A percentile compares a stretch with the other conserved stretches of the same genome.
These are phyloP conservation scores for Venturia oleaginea DNA, from an alignment of 2,329 filamentous ascomycete genomes.

Conservation along the genomic window DNA sequence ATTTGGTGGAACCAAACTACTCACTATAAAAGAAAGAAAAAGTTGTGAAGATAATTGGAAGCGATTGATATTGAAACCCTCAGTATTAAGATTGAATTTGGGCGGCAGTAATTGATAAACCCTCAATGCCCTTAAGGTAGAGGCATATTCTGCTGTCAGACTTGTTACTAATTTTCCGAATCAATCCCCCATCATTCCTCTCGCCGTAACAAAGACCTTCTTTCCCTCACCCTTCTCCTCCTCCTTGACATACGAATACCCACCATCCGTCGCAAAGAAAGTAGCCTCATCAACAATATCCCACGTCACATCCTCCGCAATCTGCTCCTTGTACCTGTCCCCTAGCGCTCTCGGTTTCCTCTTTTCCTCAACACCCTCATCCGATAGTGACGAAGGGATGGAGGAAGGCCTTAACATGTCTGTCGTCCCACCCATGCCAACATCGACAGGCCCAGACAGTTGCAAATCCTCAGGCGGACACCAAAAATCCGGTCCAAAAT, in stretches of 20 bases:
- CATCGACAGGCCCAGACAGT: constrained; percentile 32
- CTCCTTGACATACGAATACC: constrained; percentile 27
- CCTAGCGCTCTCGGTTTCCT: constrained; percentile 49
- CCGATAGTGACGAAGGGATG: constrained; percentile 15
- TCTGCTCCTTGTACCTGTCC: constrained; percentile 83
- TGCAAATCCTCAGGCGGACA: constrained; percentile 56
- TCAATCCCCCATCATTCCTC: not conserved
- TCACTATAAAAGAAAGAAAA: too few species aligned
- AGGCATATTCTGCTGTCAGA: too few species aligned
- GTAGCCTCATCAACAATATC: constrained; percentile 93
- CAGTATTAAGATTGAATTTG: too few species aligned
- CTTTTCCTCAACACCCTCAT: not conserved
- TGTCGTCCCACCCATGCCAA: constrained; percentile 27
- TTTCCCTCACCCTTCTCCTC: not conserved
- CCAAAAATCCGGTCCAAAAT: constrained; percentile 94
- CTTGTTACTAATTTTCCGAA: too few species aligned
- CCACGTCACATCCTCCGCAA: constrained; percentile 87
- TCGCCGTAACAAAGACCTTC: constrained; percentile 4
- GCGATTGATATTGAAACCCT: too few species aligned
- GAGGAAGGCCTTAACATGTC: constrained; percentile 22
- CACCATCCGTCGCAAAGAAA: constrained; percentile 66
- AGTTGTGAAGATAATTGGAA: too few species aligned
- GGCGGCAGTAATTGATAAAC: too few species aligned
- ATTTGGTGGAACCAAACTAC: too few species aligned
- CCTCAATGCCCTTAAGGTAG: too few species aligned